Conservation (phyloP, 805 yeast species). For the Kodamaea neixiangensis region DNA sequence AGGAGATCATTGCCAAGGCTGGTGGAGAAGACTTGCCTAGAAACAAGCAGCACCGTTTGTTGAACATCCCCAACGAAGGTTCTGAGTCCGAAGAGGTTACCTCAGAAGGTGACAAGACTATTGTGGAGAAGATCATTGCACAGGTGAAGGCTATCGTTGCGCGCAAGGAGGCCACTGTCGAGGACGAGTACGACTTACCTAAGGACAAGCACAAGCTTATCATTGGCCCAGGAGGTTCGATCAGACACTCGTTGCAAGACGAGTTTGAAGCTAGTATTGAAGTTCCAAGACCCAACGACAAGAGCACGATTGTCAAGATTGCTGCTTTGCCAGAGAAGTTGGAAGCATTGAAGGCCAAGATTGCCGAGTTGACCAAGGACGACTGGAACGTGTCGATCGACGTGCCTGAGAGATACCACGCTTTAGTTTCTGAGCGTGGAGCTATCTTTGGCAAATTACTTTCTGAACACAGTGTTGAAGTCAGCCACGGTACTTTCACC, state of each 20-base stretch:
- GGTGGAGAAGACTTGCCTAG: slow-evolving; percentile 58
- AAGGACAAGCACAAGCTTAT: slow-evolving; percentile 72
- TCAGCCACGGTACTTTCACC: slow-evolving; percentile 55
- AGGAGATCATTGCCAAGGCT: slow-evolving; percentile 73
- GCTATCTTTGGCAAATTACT: slow-evolving; percentile 57
- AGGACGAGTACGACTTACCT: slow-evolving; percentile 58
- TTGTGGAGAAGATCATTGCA: slow-evolving; percentile 68
- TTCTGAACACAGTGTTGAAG: slow-evolving; percentile 54
- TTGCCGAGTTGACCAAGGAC: slow-evolving; percentile 62
- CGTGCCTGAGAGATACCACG: slow-evolving; percentile 60
- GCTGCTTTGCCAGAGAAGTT: slow-evolving; percentile 68
- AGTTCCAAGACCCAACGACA: slow-evolving; percentile 63
- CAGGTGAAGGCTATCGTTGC: slow-evolving; percentile 64
- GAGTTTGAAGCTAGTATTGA: slow-evolving; percentile 64
- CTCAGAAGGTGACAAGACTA: slow-evolving; percentile 70
- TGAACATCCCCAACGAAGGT: slow-evolving; percentile 69
- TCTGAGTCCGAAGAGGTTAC: slow-evolving; percentile 60
- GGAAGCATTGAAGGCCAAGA: slow-evolving; percentile 61
- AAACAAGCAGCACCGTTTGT: slow-evolving; percentile 51
- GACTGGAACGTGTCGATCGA: slow-evolving; percentile 53
- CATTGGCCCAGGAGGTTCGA: slow-evolving; percentile 80
- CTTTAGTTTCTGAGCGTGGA: slow-evolving; percentile 68
- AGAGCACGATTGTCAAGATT: slow-evolving; percentile 54
- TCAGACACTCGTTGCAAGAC: slow-evolving; percentile 69
- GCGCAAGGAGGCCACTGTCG: slow-evolving; percentile 60